Base-by-base conservation (phyloP, 2,329 filamentous ascomycete genomes). In the Pseudocercospora crystallina region DNA sequence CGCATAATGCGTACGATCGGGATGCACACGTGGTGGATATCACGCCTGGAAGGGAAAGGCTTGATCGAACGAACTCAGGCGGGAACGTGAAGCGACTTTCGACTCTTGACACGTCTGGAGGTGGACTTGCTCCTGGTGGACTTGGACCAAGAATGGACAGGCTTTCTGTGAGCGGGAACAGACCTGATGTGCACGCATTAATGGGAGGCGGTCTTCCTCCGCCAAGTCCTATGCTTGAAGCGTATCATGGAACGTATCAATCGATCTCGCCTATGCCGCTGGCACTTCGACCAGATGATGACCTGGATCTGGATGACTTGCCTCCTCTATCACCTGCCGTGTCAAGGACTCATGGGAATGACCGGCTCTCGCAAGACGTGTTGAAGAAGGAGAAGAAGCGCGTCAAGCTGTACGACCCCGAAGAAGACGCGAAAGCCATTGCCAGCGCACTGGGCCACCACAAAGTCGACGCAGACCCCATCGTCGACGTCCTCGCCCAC, bases 261-360 rank as follows among this genome's bases (percentile, higher is more conserved):
- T 89, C 89, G 51, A 88, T 95, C 62, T 96, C 91, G 0, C 91
- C 92, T 0, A 96, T 96, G 89, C 91, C 91, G 0, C 90, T 90
- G 0, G 89, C 91, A 0, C 75, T 82, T 61, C 75, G 91, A 17
- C 76, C 69, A 17, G 85, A 62, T 65, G 83, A 64, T 33, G 75
- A 79, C 32, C 76, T 83, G 8, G 80, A 82, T 15, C 66, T 79
- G 20, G 76, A 75, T 20, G 74, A 80, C 51, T 54, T 81, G 8
- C 56, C 61, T 35, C 62, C 62, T 80, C 49, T 74, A 2, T 53
- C 52, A 12, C 45, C 53, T 5, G 43, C 49, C 8, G 17, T 49
- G 10, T 76, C 51, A 65, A 54, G 53, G 17, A 53, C 49, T n/a
- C 47, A 51, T 43, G 43, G 41, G 17, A 48, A 49, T 13, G 48